Evolutionary conservation across 164 flowering plant genomes (phyloP).

Genomic region (Magnolia officinalis): DNA sequence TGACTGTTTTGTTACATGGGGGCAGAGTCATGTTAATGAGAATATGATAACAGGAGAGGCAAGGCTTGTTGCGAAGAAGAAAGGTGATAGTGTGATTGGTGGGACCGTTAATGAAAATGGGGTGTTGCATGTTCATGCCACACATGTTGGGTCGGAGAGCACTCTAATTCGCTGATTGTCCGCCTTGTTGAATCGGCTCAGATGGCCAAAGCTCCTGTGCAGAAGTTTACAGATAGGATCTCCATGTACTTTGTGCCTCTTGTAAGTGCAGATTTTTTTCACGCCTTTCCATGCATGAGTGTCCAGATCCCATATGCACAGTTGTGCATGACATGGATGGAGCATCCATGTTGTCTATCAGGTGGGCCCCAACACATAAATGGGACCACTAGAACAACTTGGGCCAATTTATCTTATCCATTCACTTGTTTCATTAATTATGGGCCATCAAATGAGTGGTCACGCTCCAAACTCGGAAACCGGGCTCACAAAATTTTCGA

Average conservation of each 20-base stretch:
- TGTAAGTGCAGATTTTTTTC: slow-evolving; percentile 30
- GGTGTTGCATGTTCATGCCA: slow-evolving; percentile 66
- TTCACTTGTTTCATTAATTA: too few relatives aligned
- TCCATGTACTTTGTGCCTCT: slow-evolving; percentile 87
- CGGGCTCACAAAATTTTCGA: too few relatives aligned
- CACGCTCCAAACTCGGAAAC: too few relatives aligned
- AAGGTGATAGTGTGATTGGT: slow-evolving; percentile 81
- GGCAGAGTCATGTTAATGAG: slow-evolving; percentile 91
- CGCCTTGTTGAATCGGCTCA: slow-evolving; percentile 90
- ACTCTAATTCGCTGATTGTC: slow-evolving; percentile 79
- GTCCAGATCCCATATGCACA: neutral
- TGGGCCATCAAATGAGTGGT: too few relatives aligned
- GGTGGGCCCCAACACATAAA: too few relatives aligned
- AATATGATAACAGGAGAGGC: slow-evolving; percentile 97
- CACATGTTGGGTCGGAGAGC: slow-evolving; percentile 84
- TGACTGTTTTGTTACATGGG: slow-evolving; percentile 81
- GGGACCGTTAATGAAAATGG: slow-evolving; percentile 91
- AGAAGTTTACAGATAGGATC: slow-evolving; percentile 83
- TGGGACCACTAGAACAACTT: too few relatives aligned
- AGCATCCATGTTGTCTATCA: too few relatives aligned
- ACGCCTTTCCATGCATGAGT: neutral
- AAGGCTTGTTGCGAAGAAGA: slow-evolving; percentile 66
- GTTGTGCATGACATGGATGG: too few relatives aligned
- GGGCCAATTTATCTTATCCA: too few relatives aligned
- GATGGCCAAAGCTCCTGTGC: slow-evolving; percentile 95